Evolutionary conservation across 2,329 filamentous ascomycete genomes (phyloP).

Genomic region (Monosporascus sp.): DNA sequence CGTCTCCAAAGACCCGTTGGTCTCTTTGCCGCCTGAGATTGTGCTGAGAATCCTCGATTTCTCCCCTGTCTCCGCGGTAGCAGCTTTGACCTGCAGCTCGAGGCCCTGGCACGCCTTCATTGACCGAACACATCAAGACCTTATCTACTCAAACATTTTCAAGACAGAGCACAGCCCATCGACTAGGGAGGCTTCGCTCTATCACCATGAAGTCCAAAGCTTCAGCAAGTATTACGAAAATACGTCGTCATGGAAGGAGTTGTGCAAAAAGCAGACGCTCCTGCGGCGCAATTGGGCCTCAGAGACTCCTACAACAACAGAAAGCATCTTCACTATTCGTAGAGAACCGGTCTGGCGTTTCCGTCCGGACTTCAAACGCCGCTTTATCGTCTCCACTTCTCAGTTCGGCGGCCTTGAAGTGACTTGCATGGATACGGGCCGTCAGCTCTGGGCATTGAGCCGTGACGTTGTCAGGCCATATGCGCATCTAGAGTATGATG

Average conservation of each 20-base stretch:
- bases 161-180: conserved; percentile 3
- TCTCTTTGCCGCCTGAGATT: conserved; percentile 13
- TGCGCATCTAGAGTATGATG: conserved; percentile 41
- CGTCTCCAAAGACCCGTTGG: conserved; percentile 9
- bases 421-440: conserved; percentile 39
- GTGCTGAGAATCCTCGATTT: conserved; percentile 16
- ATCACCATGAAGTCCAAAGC: conserved; percentile 6
- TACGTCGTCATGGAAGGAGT: conserved; percentile 35
- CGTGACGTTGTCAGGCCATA: conserved; percentile 32
- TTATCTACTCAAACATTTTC: conserved; percentile 9
- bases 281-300: conserved; percentile 33
- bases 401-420: conserved; percentile 39
- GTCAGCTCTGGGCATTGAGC: conserved; percentile 29
- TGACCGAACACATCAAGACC: conserved; percentile 10
- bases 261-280: conserved; percentile 34
- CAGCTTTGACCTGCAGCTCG: conserved; percentile 7
- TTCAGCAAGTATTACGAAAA: conserved; percentile 30
- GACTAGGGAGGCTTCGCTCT: not conserved
- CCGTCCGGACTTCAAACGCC: conserved; percentile 38
- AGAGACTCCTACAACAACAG: conserved; percentile 26
- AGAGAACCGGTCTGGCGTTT: conserved; percentile 39
- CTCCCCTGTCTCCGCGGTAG: conserved; percentile 7
- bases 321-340: conserved; percentile 34
- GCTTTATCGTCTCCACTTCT: conserved; percentile 38
- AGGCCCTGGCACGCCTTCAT: conserved; percentile 16